Evolutionary conservation across 805 yeast genomes (phyloP).

Genomic region (Cyberlindnera petersonii): DNA sequence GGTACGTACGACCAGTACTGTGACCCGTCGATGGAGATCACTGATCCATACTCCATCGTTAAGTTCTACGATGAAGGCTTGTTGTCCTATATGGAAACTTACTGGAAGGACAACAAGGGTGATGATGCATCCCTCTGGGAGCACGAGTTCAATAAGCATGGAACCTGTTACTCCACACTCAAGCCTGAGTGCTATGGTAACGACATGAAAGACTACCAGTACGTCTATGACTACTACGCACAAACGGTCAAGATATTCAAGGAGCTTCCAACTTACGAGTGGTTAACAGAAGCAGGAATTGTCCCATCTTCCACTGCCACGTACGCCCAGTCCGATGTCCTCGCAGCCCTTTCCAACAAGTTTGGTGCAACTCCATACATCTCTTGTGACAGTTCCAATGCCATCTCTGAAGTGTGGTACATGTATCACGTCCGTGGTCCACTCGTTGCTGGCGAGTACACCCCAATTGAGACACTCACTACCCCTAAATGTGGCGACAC

Average conservation of each 20-base stretch:
- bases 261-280: conserved; percentile 60
- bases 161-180: conserved; percentile 83
- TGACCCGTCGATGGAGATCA: conserved; percentile 53
- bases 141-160: conserved; percentile 93
- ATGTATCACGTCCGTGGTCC: conserved; percentile 75
- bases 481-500: conserved; percentile 57
- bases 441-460: conserved; percentile 58
- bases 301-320: conserved; percentile 56
- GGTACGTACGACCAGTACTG: conserved; percentile 83
- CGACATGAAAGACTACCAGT: conserved; percentile 22
- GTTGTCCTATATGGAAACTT: conserved; percentile 48
- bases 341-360: conserved; percentile 45
- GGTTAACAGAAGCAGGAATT: conserved; percentile 66
- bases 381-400: conserved; percentile 51
- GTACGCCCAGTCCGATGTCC: conserved; percentile 53
- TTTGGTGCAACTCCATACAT: conserved; percentile 58
- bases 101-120: conserved; percentile 76
- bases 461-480: conserved; percentile 55
- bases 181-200: conserved; percentile 63
- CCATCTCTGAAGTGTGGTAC: conserved; percentile 61
- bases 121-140: conserved; percentile 72
- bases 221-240: conserved; percentile 67
- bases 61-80: conserved; percentile 42
- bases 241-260: conserved; percentile 56
- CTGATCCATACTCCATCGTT: conserved; percentile 45